Conservation (phyloP, 352 stramenopile genomes). For the Discostella stelligera region DNA sequence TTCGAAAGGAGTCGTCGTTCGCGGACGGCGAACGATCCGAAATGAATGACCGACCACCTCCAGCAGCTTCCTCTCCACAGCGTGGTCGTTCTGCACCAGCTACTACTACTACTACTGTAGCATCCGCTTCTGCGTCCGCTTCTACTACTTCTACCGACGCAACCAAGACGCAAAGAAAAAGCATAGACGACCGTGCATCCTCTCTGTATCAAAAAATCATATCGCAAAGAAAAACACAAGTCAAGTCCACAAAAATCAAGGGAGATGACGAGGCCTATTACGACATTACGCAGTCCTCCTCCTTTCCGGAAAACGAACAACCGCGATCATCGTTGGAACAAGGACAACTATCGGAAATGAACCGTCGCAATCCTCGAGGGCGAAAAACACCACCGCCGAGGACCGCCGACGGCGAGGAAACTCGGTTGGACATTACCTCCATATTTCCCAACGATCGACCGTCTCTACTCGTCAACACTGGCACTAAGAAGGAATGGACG, state of each 20-base stretch:
- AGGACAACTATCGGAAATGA: neutral
- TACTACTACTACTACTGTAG: neutral
- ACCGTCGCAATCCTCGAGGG: neutral
- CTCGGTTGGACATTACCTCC: neutral
- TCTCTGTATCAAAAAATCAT: neutral
- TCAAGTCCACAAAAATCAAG: neutral
- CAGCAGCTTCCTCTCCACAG: neutral
- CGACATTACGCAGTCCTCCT: slow-evolving; percentile 2
- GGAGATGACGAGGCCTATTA: neutral
- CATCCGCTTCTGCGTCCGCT: neutral
- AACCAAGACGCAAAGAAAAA: neutral
- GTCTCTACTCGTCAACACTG: slow-evolving; percentile 17
- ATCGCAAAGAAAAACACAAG: neutral
- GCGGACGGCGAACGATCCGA: slow-evolving; percentile 21
- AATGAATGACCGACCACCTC: slow-evolving; percentile 25
- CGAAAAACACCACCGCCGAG: neutral
- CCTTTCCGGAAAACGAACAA: neutral
- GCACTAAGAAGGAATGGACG: slow-evolving; percentile 24
- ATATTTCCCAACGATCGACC: slow-evolving; percentile 4
- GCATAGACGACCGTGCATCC: neutral
- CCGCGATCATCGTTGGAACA: neutral
- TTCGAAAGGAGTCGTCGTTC: slow-evolving; percentile 9
- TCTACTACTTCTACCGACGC: neutral
- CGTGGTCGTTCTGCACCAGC: too few relatives aligned
- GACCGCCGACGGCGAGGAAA: neutral